phyloP scores from a whole-genome alignment of 495 filamentous ascomycete species.

The Penicillium paradoxum region DNA sequence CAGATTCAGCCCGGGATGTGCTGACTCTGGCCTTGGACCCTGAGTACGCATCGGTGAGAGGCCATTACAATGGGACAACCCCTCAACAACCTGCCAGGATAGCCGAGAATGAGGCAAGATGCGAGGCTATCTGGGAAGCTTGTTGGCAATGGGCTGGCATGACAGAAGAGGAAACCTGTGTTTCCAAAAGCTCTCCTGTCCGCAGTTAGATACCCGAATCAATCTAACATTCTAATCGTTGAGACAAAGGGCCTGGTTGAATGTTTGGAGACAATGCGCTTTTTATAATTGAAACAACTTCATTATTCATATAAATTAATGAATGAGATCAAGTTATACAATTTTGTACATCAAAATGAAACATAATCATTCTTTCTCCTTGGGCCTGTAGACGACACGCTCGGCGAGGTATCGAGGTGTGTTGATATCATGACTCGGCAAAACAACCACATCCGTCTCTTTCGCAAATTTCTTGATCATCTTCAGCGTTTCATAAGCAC shows the following conservation, averaged over 20 bases:
- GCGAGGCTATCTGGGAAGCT: constrained; percentile 41
- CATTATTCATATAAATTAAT: too few species aligned
- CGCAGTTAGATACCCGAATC: neutral
- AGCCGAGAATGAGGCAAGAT: constrained; percentile 34
- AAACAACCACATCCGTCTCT: constrained; percentile 18
- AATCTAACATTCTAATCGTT: too few species aligned
- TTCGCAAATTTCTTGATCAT: constrained; percentile 28
- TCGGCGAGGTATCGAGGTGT: constrained; percentile 15
- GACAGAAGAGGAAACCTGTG: constrained; percentile 3
- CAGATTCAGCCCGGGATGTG: constrained; percentile 35
- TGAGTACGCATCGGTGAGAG: constrained; percentile 27
- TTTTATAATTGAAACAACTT: too few species aligned
- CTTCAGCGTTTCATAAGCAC: constrained; percentile 19
- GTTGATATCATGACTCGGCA: constrained; percentile 27
- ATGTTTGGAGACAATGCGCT: too few species aligned
- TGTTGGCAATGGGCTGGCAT: constrained; percentile 36
- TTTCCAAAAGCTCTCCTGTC: neutral
- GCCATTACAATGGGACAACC: constrained; percentile 36
- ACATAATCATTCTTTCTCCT: neutral
- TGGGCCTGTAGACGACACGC: constrained; percentile 10
- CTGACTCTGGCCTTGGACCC: constrained; percentile 25
- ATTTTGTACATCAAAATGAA: neutral
- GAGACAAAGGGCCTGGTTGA: too few species aligned
- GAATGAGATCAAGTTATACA: too few species aligned
- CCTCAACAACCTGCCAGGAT: constrained; percentile 35